Percentiles rank a stretch among this genome's conserved stretches.
Evolutionary conservation across 768 basidiomycete species (phyloP).

Genomic region (Suillus subaureus): DNA sequence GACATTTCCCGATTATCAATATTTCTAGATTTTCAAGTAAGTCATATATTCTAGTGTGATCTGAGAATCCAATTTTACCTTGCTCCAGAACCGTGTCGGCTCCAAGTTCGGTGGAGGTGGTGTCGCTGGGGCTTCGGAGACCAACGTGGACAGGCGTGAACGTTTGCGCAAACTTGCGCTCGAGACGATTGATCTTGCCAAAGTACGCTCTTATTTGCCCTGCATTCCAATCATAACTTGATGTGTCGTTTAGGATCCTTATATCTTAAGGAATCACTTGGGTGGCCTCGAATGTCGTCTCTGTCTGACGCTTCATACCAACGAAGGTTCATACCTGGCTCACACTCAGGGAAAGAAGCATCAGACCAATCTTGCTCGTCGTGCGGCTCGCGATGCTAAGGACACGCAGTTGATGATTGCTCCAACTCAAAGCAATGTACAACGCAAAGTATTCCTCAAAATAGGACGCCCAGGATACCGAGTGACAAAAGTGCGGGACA

Average conservation of each 20-base stretch:
- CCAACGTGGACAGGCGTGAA: constrained; percentile 94
- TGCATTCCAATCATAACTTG: not conserved
- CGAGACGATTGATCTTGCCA: constrained; percentile 97
- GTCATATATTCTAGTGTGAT: constrained; percentile 13
- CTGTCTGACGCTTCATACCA: constrained; percentile 97
- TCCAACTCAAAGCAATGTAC: constrained; percentile 78
- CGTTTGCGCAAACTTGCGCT: constrained; percentile 93
- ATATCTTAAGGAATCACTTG: constrained; percentile 97
- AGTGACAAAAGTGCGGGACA: constrained; percentile 95
- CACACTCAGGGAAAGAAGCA: constrained; percentile 99
- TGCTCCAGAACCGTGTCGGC: constrained; percentile 82
- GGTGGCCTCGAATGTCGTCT: constrained; percentile 98
- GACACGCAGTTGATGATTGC: constrained; percentile 92
- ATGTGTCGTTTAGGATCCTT: constrained; percentile 73
- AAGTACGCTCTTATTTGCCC: constrained; percentile 50
- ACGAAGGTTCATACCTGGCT: constrained; percentile 98
- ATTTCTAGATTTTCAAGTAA: constrained; percentile 67
- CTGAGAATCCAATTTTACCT: constrained; percentile 7
- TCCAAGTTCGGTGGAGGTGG: constrained; percentile 96
- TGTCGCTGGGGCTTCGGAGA: constrained; percentile 94
- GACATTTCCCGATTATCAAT: not conserved
- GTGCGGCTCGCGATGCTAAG: constrained; percentile 97
- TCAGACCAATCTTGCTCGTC: constrained; percentile 95
- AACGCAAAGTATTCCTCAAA: constrained; percentile 95
- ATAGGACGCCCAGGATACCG: constrained; percentile 96